Base-by-base conservation (phyloP, 23 red algal genomes). In the Chondrus crispus region DNA sequence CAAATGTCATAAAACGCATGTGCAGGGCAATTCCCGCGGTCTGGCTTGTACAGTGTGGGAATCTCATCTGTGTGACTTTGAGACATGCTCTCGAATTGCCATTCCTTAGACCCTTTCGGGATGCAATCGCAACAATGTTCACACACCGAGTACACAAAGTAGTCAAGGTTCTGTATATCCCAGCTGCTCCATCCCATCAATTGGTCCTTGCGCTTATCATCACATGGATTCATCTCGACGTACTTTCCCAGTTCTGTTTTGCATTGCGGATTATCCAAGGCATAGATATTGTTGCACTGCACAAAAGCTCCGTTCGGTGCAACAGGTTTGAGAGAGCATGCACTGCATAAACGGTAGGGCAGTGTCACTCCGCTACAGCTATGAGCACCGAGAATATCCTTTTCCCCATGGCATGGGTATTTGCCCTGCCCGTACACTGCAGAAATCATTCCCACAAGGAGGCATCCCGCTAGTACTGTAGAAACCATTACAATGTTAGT, bases 61-160 rank as follows among this genome's bases (percentile, higher is more conserved):
- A 43, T 62, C 45, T 82, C 3, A 11, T 62, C 45, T 54, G 57
- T 82, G 50, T 38, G 77, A 29, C 2, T 30, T 1, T 60, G 3
- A 47, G n/a, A n/a, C n/a, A n/a, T n/a, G n/a, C n/a, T n/a, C n/a
- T n/a, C n/a, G n/a, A 50, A 82, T 18, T 82, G 77, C 30, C 49
- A 49, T 20, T 30, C 38, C 18, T 30, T 86, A 62, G 60, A 46
- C 26, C 82, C 82, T 14, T 71, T 71, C 46, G 3, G 42, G n/a
- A 86, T 71, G 63, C 63, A 70, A 52, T 86, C 82, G 39, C 82
- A 86, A 62, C 82, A 86, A 11, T 71, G 82, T 24, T 86, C 82
- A 50, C 82, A 68, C 37, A 86, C 60, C 9, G 82, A 16, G 63
- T 86, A 86, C 42, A 71, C 82, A 49, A 86, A 86, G 60, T 86